These are phyloP conservation scores for Lasiodiplodia sp. DNA, from an alignment of 2,329 filamentous ascomycete species.

Conservation along the genomic window DNA sequence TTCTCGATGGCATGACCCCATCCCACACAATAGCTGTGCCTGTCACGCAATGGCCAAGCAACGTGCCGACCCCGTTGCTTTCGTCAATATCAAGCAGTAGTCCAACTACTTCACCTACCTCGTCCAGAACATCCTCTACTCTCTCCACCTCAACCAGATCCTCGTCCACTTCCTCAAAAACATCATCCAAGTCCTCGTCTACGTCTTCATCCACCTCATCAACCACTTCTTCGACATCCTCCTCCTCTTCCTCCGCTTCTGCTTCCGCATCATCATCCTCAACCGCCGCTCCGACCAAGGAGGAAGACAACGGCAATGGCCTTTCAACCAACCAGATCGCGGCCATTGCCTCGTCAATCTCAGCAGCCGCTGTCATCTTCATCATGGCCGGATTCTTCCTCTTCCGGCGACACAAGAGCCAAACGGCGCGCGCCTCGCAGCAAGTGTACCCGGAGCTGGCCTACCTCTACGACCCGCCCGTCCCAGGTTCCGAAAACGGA, in stretches of 20 bases:
- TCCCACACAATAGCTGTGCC: constrained; percentile 13
- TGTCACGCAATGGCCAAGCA: constrained; percentile 15
- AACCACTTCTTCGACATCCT: background rate
- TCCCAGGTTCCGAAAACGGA: background rate
- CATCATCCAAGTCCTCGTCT: constrained; percentile 16
- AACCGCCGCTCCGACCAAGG: constrained; percentile 25
- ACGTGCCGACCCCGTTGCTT: background rate
- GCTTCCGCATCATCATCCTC: constrained; percentile 1
- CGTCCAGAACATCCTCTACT: background rate
- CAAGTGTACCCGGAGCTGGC: constrained; percentile 43
- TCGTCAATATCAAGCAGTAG: constrained; percentile 2
- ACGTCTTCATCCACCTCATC: constrained; percentile 16
- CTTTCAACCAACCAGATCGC: constrained; percentile 43
- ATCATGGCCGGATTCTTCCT: constrained; percentile 44
- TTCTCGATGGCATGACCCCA: constrained; percentile 7
- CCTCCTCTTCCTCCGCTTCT: constrained; percentile 22
- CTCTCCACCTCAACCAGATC: constrained; percentile 12
- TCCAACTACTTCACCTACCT: background rate
- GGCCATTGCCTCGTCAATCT: constrained; percentile 45
- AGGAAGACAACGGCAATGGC: constrained; percentile 27
- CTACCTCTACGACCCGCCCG: constrained; percentile 44
- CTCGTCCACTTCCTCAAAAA: background rate
- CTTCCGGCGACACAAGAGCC: constrained; percentile 36
- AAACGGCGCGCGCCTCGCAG: constrained; percentile 35
- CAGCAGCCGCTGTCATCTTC: constrained; percentile 43